A percentile compares a stretch with the other conserved stretches of the same genome.
These are phyloP conservation scores for Pythium inflatum DNA, from an alignment of 352 stramenopile genomes.

Conservation along the genomic window DNA sequence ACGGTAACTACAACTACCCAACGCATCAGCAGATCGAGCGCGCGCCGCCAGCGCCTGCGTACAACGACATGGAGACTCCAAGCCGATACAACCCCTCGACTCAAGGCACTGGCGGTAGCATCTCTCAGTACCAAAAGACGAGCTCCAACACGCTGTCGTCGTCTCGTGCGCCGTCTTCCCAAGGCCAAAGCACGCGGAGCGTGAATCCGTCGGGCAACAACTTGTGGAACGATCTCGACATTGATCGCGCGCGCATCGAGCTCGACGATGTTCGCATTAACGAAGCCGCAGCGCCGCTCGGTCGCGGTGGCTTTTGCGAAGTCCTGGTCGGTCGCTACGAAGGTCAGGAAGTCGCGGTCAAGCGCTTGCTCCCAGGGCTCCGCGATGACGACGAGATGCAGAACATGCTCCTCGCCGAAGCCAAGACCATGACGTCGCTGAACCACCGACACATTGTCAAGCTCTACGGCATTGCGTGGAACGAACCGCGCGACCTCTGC, in stretches of 20 bases:
- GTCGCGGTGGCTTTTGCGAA: background rate
- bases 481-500: background rate
- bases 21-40: too few species aligned
- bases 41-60: too few species aligned
- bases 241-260: background rate
- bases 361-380: background rate
- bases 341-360: background rate
- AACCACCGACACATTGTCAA: background rate
- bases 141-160: too few species aligned
- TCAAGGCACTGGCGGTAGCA: too few species aligned
- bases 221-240: background rate
- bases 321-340: constrained; percentile 3
- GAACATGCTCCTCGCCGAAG: constrained; percentile 1
- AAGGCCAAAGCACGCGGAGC: too few species aligned
- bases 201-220: too few species aligned
- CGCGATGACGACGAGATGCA: background rate
- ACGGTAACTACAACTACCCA: too few species aligned
- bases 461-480: background rate
- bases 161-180: too few species aligned
- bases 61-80: too few species aligned
- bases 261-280: background rate
- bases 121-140: too few species aligned
- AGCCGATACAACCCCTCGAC: too few species aligned
- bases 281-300: background rate
- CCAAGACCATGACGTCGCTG: background rate